These are phyloP conservation scores for Closterium sp. DNA, from an alignment of 139 green algal species.

Conservation along the genomic window DNA sequence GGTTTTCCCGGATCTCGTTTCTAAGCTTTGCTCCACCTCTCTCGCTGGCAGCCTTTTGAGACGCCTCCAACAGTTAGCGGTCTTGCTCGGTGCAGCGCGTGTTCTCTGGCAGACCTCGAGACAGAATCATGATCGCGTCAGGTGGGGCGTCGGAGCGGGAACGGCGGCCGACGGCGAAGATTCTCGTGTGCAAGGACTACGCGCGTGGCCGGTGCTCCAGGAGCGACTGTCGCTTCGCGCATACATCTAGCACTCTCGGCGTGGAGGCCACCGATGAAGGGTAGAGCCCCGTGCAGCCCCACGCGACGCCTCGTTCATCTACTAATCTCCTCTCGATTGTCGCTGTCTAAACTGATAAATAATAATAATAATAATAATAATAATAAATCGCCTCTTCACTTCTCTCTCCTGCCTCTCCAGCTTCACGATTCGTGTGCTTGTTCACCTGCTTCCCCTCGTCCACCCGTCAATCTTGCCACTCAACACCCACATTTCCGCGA, in stretches of 20 bases:
- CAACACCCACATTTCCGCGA: neutral
- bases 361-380: too few relatives aligned
- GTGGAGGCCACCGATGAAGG: conserved; percentile 18
- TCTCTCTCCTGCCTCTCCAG: too few relatives aligned
- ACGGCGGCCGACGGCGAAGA: conserved; percentile 17
- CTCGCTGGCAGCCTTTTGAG: too few relatives aligned
- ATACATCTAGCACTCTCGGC: conserved; percentile 13
- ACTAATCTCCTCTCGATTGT: neutral
- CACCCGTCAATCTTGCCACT: neutral
- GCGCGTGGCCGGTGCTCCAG: conserved; percentile 14
- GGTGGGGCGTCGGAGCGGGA: neutral
- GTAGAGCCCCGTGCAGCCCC: neutral
- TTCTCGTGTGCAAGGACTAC: conserved; percentile 41
- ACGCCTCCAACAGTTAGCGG: neutral
- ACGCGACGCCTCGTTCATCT: neutral
- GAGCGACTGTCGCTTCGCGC: conserved; percentile 23
- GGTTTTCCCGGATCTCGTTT: neutral
- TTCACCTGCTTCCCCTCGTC: too few relatives aligned
- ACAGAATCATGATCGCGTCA: neutral
- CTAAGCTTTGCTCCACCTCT: neutral
- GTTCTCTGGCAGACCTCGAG: neutral
- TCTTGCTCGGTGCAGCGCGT: neutral
- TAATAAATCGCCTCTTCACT: too few relatives aligned
- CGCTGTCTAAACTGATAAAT: neutral
- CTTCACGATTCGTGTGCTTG: neutral